Evolutionary conservation across 2,329 filamentous ascomycete species (phyloP), one percentile per base, ranked within the genome.

Genomic region (Colletotrichum chrysophilum): DNA sequence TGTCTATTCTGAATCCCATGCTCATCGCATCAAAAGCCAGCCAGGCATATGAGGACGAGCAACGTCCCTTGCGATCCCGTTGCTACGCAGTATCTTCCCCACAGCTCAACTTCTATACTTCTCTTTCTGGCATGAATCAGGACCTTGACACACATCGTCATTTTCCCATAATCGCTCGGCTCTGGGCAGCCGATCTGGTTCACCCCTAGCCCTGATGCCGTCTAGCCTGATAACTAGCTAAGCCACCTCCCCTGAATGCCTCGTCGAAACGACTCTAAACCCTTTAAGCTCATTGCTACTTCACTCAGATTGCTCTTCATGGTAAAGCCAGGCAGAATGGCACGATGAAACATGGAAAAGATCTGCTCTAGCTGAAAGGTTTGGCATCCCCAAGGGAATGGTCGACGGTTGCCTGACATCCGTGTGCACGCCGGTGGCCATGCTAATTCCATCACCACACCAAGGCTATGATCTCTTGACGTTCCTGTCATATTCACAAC

Each of bases 181-280:
- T 16, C 21, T 1, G 8, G 10, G 8, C 34, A 16, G 21, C 7
- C 14, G 12, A 55, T 56, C 38, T 21, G 36, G n/a, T 13, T 48
- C 26, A 10, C 16, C n/a, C 21, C 60, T 65, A 70, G 34, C n/a
- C 43, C 43, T 34, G n/a, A 70, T 14, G 16, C 13, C 14, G 48
- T 21, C 26, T 70, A 65, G 71, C 36, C 26, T 5, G 26, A 13
- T 13, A 14, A 58, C 66, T 74, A 70, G 60, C 43, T 24, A 3
- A 6, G 21, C 48, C 58, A 21, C 60, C 12, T 32, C 71, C 43
- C 38, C 56, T 69, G 36, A 21, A 26, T 55, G 38, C 16, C 30
- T 64, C 14, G 7, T 43, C n/a, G 9, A 38, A 70, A 60, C 52
- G 16, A 9, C 30, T 32, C 66, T 30, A 60, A 18, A 6, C 26